phyloP scores from a whole-genome alignment of 129 eudicot genomes.

The Helianthus annuus region HanXRQr2.0-SUNRISE NC_035441.2:145187935-145188434 shows the following conservation, averaged over 20 bases:
- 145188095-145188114: constrained; percentile 63
- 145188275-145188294: constrained; percentile 12
- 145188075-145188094: constrained; percentile 82
- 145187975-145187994: neutral
- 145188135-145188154: constrained; percentile 75
- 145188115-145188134: constrained; percentile 82
- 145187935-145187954: too few species aligned
- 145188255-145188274: neutral
- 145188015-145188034: constrained; percentile 86
- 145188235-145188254: constrained; percentile 78
- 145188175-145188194: constrained; percentile 60
- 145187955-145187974: neutral
- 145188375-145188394: too few species aligned
- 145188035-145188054: constrained; percentile 81
- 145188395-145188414: too few species aligned
- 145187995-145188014: constrained; percentile 75
- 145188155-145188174: constrained; percentile 44
- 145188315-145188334: constrained; percentile 72
- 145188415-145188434: too few species aligned
- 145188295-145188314: constrained; percentile 72
- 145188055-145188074: constrained; percentile 87
- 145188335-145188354: constrained; percentile 43
- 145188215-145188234: constrained; percentile 89
- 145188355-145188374: too few species aligned
- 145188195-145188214: constrained; percentile 60